Evolutionary conservation across 352 stramenopile species (phyloP), one percentile per base, ranked within the genome.

Genomic region (Globisporangium mamillatum): DNA sequence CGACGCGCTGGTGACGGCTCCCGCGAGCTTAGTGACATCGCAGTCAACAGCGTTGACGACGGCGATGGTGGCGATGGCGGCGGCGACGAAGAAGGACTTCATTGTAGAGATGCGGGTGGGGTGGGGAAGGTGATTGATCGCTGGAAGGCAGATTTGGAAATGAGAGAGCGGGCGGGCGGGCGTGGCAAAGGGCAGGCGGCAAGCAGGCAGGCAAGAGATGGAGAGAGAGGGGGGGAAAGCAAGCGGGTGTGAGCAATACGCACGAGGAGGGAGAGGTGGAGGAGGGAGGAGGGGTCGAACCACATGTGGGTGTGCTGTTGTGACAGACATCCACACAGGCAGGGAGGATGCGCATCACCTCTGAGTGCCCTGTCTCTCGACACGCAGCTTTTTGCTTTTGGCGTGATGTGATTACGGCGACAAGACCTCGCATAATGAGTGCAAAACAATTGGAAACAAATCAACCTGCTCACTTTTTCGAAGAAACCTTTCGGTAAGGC

Each of bases 1-100:
- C 36, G 76, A 60, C 25, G 12, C 10, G 27, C 67, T 64, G 8
- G 52, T 56, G 18, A 75, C 46, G 16, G 76, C 55, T 18, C 70
- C 58, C 29, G 73, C 60, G 41, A 82, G 57, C 32, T 64, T 64
- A 4, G 64, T 36, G 4, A 68, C 53, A 16, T 80, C 73, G 60
- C 75, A 82, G 7, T 65, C 69, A 22, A 2, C 68, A 27, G 73
- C 75, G 68, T 36, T 67, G 53, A 60, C 72, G 25, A 62, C 52
- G 46, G 70, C 65, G 22, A 60, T 27, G 18, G 65, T 32, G 55
- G 75, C 52, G 52, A 71, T 65, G 41, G 59, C 57, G 65, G 62
- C 67, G 44, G 63, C 63, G 62, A 63, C 57, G 9, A 60, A 38
- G 25, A 75, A 72, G 46, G 70, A 60, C 72, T 79, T 77, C 73